Percentiles rank a stretch among this genome's conserved stretches.
These are phyloP conservation scores for Russula compacta DNA, from an alignment of 768 basidiomycete species.

Conservation along the genomic window DNA sequence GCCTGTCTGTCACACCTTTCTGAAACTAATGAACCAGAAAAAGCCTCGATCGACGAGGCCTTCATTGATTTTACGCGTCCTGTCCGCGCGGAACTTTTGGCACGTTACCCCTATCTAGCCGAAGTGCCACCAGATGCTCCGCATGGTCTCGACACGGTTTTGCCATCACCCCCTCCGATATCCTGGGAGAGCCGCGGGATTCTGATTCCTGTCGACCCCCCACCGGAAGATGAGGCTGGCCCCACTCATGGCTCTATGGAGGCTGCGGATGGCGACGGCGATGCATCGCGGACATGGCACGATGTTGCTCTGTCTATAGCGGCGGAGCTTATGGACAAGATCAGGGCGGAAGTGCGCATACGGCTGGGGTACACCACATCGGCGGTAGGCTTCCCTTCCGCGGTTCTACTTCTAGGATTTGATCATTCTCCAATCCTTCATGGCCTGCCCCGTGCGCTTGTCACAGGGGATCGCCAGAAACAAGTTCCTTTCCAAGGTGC, in stretches of 20 bases:
- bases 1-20: background rate
- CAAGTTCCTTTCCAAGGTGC: conserved; percentile 90
- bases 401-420: background rate
- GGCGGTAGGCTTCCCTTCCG: conserved; percentile 48
- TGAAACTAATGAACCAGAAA: conserved; percentile 45
- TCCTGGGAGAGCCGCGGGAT: conserved; percentile 53
- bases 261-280: conserved; percentile 22
- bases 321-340: conserved; percentile 75
- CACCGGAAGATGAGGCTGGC: conserved; percentile 10
- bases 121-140: conserved; percentile 60
- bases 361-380: conserved; percentile 90
- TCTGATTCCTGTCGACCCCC: conserved; percentile 47
- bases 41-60: conserved; percentile 95
- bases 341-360: conserved; percentile 55
- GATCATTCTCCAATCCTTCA: background rate
- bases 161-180: conserved; percentile 64
- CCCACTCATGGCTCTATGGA: background rate
- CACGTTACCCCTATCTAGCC: conserved; percentile 68
- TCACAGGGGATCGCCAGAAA: conserved; percentile 80
- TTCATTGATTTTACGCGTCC: conserved; percentile 87
- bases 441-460: background rate
- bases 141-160: conserved; percentile 61
- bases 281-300: conserved; percentile 61
- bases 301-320: conserved; percentile 86
- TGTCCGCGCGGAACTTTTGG: conserved; percentile 65